Evolutionary conservation across 106 monocot species (phyloP).

Genomic region (Apostasia shenzhenica): DNA sequence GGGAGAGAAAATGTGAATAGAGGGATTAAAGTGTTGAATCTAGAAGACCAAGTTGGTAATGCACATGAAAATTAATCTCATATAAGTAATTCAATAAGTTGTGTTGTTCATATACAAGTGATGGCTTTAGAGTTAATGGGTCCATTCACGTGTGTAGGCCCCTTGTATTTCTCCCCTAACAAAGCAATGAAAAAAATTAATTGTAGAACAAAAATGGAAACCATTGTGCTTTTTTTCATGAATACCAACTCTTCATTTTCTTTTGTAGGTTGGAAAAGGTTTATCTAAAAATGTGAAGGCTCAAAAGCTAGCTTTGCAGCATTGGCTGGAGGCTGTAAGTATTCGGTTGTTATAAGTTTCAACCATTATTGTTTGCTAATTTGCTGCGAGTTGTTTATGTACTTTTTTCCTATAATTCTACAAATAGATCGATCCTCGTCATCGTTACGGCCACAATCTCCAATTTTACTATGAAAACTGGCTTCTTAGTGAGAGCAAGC

Average conservation of each 20-base stretch:
- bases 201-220: too few species aligned
- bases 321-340: slow-evolving; percentile 97
- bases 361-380: background rate
- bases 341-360: background rate
- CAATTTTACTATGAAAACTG: slow-evolving; percentile 84
- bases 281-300: slow-evolving; percentile 86
- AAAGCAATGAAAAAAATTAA: too few species aligned
- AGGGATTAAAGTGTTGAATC: too few species aligned
- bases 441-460: slow-evolving; percentile 98
- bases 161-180: too few species aligned
- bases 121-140: too few species aligned
- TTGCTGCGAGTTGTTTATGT: background rate
- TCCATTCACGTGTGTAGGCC: too few species aligned
- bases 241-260: background rate
- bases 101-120: too few species aligned
- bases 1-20: too few species aligned
- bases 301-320: slow-evolving; percentile 87
- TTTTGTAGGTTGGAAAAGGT: slow-evolving; percentile 83
- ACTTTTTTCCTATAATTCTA: background rate
- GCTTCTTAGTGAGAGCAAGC: slow-evolving; percentile 78
- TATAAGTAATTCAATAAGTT: too few species aligned
- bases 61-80: too few species aligned
- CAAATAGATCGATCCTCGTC: slow-evolving; percentile 86
- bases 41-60: too few species aligned
- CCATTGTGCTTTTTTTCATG: too few species aligned